Evolutionary conservation across 2,329 filamentous ascomycete genomes (phyloP), one percentile per base, ranked within the genome.

Genomic region (Claviceps spartinae): DNA sequence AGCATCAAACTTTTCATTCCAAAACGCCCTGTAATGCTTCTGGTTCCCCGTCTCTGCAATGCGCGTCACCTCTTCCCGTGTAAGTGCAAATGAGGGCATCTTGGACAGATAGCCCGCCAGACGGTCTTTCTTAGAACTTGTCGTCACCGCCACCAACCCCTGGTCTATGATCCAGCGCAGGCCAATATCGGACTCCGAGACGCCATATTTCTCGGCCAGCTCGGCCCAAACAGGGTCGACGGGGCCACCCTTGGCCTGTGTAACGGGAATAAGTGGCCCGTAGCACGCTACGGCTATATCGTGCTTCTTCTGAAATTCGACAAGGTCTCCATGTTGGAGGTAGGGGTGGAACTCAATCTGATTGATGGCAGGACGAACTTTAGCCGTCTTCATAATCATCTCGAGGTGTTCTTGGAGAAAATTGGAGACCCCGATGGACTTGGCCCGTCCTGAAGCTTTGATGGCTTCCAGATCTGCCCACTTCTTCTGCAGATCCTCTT

Each of bases 301-400:
- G 60, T 83, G 69, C 60, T 75, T 65, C 58, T 72, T 72, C 64
- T 76, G 76, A 66, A 77, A 86, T 16, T 70, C 66, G 36, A 85
- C 51, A 13, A 86, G 69, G 53, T 74, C 70, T 5, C 72, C 72
- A 63, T 85, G 83, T 66, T 85, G 83, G 49, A 86, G 72, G 63
- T 88, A 87, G 0, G 86, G 85, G 67, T 93, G 85, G 61, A 79
- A 82, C 70, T 91, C 86, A 62, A 91, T 85, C 73, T 93, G 86
- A 70, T 91, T 90, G 55, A 86, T 77, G 6, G 78, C 81, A 0
- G 87, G 87, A 3, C 71, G 63, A 54, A 85, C 64, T 58, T 75
- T 77, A 49, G 82, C 81, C 5, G 80, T 79, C 62, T 75, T 64
- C 2, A 83, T 69, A 43, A 83, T 62, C 2, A 68, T 61, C 62